These are phyloP conservation scores for Erythrophleum fordii DNA, from an alignment of 306 rosid genomes.

Conservation along the genomic window DNA sequence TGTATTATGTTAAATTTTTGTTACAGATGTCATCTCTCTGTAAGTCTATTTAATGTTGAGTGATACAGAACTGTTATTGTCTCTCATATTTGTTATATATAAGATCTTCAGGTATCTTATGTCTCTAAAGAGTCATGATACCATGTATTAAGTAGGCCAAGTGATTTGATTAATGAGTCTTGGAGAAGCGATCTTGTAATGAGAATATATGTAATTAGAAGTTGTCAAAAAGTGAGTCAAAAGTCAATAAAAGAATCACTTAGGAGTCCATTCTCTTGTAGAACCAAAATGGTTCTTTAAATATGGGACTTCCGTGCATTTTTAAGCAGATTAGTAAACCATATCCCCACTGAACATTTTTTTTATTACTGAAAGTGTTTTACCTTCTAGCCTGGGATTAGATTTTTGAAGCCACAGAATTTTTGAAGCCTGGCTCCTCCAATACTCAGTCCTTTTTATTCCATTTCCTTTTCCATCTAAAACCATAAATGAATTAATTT, in stretches of 20 bases:
- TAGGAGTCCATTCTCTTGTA: background rate
- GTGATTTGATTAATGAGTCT: background rate
- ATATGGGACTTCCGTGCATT: background rate
- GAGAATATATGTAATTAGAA: background rate
- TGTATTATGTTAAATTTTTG: background rate
- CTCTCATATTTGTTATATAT: background rate
- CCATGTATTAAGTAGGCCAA: background rate
- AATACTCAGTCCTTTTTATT: background rate
- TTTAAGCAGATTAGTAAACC: background rate
- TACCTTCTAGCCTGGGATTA: background rate
- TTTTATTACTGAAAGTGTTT: background rate
- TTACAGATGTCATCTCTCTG: background rate
- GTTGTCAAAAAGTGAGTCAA: too few species aligned
- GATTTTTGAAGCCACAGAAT: background rate
- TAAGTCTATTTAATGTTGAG: background rate
- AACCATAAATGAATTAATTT: background rate
- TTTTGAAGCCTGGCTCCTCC: background rate
- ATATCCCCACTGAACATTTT: background rate
- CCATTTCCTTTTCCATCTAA: background rate
- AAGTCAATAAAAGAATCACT: background rate
- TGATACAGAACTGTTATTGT: background rate
- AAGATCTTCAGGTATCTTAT: background rate
- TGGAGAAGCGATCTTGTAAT: background rate
- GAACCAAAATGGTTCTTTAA: background rate
- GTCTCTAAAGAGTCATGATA: background rate